Percentiles rank a stretch among this genome's conserved stretches.
Conservation (phyloP, 441 rosid species). For the Mallotus repandus region DNA sequence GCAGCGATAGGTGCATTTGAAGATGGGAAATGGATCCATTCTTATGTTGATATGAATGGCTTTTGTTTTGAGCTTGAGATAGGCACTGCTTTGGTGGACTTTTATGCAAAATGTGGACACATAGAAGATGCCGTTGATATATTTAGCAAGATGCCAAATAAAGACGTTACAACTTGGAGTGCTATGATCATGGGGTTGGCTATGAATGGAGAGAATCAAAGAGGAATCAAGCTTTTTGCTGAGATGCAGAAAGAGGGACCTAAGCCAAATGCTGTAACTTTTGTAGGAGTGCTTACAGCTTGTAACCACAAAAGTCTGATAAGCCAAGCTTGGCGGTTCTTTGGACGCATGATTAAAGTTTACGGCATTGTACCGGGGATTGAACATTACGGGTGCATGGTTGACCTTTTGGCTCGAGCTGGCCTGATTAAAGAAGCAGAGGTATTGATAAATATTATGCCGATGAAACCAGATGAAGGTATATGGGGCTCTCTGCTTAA, state of each 20-base stretch:
- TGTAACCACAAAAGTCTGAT: constrained; percentile 30
- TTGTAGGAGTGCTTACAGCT: constrained; percentile 31
- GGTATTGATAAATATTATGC: constrained; percentile 31
- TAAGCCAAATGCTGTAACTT: constrained; percentile 29
- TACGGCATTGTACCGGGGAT: constrained; percentile 27
- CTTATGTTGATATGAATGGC: constrained; percentile 18
- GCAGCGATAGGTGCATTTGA: constrained; percentile 26
- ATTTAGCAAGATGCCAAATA: constrained; percentile 30
- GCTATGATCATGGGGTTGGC: constrained; percentile 35
- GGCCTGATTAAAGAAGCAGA: constrained; percentile 32
- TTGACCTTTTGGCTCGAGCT: constrained; percentile 38
- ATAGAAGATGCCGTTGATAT: constrained; percentile 26
- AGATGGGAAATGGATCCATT: constrained; percentile 34
- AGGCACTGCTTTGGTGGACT: constrained; percentile 32
- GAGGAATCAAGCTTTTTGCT: constrained; percentile 24
- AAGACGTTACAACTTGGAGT: constrained; percentile 38
- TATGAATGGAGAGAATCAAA: constrained; percentile 26
- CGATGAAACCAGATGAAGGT: constrained; percentile 31
- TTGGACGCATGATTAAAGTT: constrained; percentile 32
- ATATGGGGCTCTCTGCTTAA: constrained; percentile 33
- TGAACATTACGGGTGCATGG: constrained; percentile 38
- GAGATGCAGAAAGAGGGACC: constrained; percentile 34
- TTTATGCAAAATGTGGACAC: constrained; percentile 33
- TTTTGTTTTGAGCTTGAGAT: constrained; percentile 21
- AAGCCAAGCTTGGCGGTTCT: constrained; percentile 27